Evolutionary conservation across 345 rosid species (phyloP).

Genomic region (Triadica sebifera): DNA sequence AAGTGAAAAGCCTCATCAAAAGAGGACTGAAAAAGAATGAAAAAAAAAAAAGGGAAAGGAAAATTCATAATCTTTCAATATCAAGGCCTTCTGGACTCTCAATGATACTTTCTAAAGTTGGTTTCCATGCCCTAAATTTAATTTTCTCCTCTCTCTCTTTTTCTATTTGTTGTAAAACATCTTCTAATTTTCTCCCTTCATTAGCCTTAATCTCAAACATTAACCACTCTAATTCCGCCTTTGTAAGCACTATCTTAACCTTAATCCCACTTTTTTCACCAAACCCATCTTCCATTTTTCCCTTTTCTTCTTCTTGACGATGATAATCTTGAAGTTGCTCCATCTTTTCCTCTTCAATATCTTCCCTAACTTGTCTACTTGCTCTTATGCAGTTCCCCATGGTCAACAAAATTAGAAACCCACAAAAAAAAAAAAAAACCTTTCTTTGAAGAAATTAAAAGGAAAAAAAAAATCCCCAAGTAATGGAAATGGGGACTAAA

Average conservation of each 20-base stretch:
- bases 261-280: conserved; percentile 39
- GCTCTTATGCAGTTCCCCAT: conserved; percentile 53
- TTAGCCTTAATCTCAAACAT: conserved; percentile 37
- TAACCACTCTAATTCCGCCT: conserved; percentile 66
- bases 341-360: conserved; percentile 14
- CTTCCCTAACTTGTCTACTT: neutral
- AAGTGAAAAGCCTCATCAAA: conserved; percentile 3
- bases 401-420: neutral
- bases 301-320: neutral
- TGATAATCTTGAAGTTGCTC: neutral
- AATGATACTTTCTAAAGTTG: conserved; percentile 60
- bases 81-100: conserved; percentile 45
- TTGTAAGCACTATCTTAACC: conserved; percentile 75
- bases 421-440: neutral
- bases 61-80: conserved; percentile 16
- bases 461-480: neutral
- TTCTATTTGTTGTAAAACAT: conserved; percentile 38
- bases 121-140: conserved; percentile 47
- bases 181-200: conserved; percentile 37
- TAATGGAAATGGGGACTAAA: conserved; percentile 2
- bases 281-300: neutral
- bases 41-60: neutral
- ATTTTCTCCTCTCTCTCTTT: conserved; percentile 38
- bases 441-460: neutral
- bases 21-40: neutral